Percentiles rank a stretch among this genome's conserved stretches.
Conservation (phyloP, 164 flowering plant genomes). For the Tinospora cordifolia region DNA sequence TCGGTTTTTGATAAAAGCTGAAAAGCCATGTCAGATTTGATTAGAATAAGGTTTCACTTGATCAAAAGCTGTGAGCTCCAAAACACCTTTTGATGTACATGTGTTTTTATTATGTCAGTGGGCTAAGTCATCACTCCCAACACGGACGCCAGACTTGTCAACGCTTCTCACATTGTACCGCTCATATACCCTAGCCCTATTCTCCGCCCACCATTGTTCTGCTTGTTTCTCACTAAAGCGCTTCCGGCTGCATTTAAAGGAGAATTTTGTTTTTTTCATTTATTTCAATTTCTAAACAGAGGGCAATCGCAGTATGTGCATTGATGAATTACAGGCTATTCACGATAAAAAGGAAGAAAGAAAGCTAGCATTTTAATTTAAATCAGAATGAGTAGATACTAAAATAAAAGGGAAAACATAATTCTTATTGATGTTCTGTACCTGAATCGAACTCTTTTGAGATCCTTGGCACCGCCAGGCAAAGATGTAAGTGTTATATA, state of each 20-base stretch:
- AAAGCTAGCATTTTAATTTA: too few species aligned
- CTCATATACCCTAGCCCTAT: slow-evolving; percentile 76
- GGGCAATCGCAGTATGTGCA: not conserved
- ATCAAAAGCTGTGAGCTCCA: slow-evolving; percentile 13
- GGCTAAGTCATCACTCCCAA: slow-evolving; percentile 47
- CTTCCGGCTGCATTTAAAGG: slow-evolving; percentile 66
- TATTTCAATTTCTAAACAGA: slow-evolving; percentile 1
- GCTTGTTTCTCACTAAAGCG: slow-evolving; percentile 95
- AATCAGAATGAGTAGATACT: not conserved
- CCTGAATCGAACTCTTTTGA: slow-evolving; percentile 98
- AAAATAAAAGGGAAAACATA: not conserved
- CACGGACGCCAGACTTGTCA: slow-evolving; percentile 69
- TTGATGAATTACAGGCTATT: not conserved
- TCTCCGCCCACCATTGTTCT: slow-evolving; percentile 97
- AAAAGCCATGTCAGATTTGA: slow-evolving; percentile 26
- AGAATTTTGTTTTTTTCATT: not conserved
- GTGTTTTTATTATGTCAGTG: slow-evolving; percentile 28
- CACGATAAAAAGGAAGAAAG: not conserved
- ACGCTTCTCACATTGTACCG: slow-evolving; percentile 73
- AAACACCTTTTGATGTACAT: slow-evolving; percentile 26
- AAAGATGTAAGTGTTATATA: slow-evolving; percentile 81
- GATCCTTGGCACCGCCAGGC: slow-evolving; percentile 78
- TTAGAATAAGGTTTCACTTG: slow-evolving; percentile 20
- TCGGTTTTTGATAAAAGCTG: slow-evolving; percentile 10
- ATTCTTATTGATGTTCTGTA: slow-evolving; percentile 17